Evolutionary conservation across 1,139 yeast genomes (phyloP), one percentile per base, ranked within the genome.

Genomic region (Kluyveromyces sp.): DNA sequence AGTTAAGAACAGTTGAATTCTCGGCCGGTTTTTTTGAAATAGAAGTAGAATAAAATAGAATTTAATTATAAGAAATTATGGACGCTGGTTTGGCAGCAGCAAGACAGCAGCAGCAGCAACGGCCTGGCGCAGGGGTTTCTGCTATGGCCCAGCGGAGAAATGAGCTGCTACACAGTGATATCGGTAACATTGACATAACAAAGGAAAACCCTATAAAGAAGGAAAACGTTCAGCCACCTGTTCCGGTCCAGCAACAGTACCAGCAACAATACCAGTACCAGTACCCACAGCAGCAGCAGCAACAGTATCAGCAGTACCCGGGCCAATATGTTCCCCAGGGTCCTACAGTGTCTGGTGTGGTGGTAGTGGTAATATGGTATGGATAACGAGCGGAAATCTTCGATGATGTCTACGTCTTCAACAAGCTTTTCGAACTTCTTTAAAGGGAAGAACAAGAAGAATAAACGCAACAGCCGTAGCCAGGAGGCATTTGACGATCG

Each of bases 121-220:
- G 44, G 25, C 41, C 41, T 32, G 46, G 42, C 25, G 43, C 40
- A 26, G 47, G 42, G n/a, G 40, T 45, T 26, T 46, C 55, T 3
- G 44, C 52, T 5, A 50, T 43, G 36, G 56, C 52, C 6, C 55
- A 53, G 42, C 37, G 64, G 47, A 53, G 72, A 49, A 66, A 59
- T 45, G 66, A 67, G 48, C 59, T 70, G 28, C 50, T 72, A 35
- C 64, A 61, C 36, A 59, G 54, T 42, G 69, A 68, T 30, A 55
- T 68, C 4, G 77, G 75, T 1, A 61, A 57, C 50, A 72, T 73
- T 29, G 75, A 72, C 47, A 61, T 73, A 8, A 51, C 66, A 7
- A 55, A 69, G 28, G 76, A 73, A 49, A 57, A 59, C 1, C 71
- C 69, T 5, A 54, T 61, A 5, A 55, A 53, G 41, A 47, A 45